Evolutionary conservation across 306 rosid genomes (phyloP).

Genomic region (Neltuma alba): DNA sequence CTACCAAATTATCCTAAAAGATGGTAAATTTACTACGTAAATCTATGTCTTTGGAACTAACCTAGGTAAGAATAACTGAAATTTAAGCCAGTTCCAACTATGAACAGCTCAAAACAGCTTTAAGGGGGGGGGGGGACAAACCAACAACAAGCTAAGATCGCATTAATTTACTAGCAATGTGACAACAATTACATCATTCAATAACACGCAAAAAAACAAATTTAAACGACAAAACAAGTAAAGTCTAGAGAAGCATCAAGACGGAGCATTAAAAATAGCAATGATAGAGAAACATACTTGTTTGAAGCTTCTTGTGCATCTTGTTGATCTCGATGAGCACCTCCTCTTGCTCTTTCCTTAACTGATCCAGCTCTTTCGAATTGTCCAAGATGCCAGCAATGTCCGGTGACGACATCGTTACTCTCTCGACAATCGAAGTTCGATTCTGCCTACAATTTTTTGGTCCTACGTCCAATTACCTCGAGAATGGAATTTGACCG

Average conservation of each 20-base stretch:
- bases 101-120: not conserved
- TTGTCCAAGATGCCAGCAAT: constrained; percentile 67
- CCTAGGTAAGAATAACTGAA: constrained; percentile 14
- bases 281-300: constrained; percentile 46
- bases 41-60: not conserved
- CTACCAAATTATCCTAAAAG: not conserved
- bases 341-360: constrained; percentile 78
- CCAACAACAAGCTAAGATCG: not conserved
- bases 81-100: constrained; percentile 12
- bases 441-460: constrained; percentile 27
- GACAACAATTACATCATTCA: constrained; percentile 22
- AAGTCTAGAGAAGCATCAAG: constrained; percentile 1
- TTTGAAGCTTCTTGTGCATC: constrained; percentile 90
- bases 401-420: constrained; percentile 77
- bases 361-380: constrained; percentile 89
- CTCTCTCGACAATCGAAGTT: not conserved
- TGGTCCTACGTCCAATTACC: constrained; percentile 10
- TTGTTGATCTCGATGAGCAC: constrained; percentile 84
- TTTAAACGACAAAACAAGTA: not conserved
- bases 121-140: too few relatives aligned
- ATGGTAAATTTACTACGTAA: constrained; percentile 7
- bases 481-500: constrained; percentile 9
- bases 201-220: not conserved
- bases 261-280: not conserved
- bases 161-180: not conserved